Evolutionary conservation across 441 rosid species (phyloP).

Genomic region (Jatropha podagrica): DNA sequence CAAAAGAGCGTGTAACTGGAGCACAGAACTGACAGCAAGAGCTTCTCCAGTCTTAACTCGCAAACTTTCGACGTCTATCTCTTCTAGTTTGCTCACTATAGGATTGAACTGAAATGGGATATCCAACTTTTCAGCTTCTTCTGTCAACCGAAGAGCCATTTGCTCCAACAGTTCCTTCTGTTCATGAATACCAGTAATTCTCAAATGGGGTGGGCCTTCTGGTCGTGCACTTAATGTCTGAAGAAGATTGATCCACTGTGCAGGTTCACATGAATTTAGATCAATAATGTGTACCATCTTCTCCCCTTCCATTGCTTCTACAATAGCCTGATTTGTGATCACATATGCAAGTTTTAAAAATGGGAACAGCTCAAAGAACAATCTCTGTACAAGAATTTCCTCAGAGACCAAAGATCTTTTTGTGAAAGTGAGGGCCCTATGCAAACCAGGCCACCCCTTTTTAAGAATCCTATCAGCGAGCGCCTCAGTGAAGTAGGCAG

Average conservation of each 20-base stretch:
- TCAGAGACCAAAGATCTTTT: slow-evolving; percentile 44
- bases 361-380: slow-evolving; percentile 72
- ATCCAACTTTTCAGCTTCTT: slow-evolving; percentile 70
- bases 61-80: slow-evolving; percentile 50
- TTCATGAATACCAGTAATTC: slow-evolving; percentile 67
- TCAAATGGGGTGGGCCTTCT: slow-evolving; percentile 73
- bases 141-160: slow-evolving; percentile 53
- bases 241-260: slow-evolving; percentile 71
- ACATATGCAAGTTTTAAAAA: slow-evolving; percentile 59
- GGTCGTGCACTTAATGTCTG: slow-evolving; percentile 56
- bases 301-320: slow-evolving; percentile 72
- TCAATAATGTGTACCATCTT: slow-evolving; percentile 72
- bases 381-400: slow-evolving; percentile 46
- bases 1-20: slow-evolving; percentile 62
- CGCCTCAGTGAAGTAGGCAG: slow-evolving; percentile 71
- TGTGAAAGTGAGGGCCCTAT: slow-evolving; percentile 64
- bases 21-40: slow-evolving; percentile 63
- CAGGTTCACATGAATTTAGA: slow-evolving; percentile 60
- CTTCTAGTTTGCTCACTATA: slow-evolving; percentile 53
- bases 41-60: slow-evolving; percentile 77
- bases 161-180: slow-evolving; percentile 64
- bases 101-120: slow-evolving; percentile 69
- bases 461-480: slow-evolving; percentile 65
- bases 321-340: slow-evolving; percentile 63
- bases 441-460: slow-evolving; percentile 60